phyloP scores from a whole-genome alignment of 805 yeast genomes.

The Pichia gijzeniarum region DNA sequence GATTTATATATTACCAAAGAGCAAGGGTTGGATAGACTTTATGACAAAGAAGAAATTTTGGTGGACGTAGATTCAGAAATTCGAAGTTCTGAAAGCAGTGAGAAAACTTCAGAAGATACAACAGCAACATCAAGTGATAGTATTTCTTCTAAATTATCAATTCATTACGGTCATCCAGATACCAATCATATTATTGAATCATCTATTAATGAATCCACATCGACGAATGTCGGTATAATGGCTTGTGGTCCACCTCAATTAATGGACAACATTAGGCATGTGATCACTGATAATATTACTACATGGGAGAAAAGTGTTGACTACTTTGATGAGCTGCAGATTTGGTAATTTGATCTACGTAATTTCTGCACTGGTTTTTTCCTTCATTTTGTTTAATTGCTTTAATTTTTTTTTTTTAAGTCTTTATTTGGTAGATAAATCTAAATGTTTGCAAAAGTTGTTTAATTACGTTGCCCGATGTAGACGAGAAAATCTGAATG shows the following conservation, averaged over 20 bases:
- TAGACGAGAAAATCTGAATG: no score
- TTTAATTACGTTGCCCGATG: no score
- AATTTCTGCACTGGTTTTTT: no score
- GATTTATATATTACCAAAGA: conserved; percentile 36
- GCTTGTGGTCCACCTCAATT: conserved; percentile 43
- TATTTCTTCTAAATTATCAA: conserved; percentile 21
- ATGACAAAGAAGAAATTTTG: not conserved
- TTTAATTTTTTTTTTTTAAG: no score
- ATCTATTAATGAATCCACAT: conserved; percentile 30
- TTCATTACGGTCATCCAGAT: conserved; percentile 37
- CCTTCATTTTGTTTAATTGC: no score
- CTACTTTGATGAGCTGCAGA: conserved; percentile 67
- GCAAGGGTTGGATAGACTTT: conserved; percentile 4
- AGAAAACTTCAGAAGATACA: not conserved
- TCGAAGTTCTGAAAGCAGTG: conserved; percentile 6
- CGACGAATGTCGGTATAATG: conserved; percentile 35
- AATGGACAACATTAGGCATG: conserved; percentile 46
- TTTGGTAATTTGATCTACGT: conserved; percentile 45
- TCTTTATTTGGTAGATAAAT: no score
- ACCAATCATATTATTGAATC: conserved; percentile 27
- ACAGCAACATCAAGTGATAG: not conserved
- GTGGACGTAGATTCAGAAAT: conserved; percentile 7
- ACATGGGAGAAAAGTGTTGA: conserved; percentile 47
- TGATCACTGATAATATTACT: conserved; percentile 38
- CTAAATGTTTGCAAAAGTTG: no score